Base-by-base conservation (phyloP, 805 yeast genomes). In the Yarrowia phangngaensis region DNA sequence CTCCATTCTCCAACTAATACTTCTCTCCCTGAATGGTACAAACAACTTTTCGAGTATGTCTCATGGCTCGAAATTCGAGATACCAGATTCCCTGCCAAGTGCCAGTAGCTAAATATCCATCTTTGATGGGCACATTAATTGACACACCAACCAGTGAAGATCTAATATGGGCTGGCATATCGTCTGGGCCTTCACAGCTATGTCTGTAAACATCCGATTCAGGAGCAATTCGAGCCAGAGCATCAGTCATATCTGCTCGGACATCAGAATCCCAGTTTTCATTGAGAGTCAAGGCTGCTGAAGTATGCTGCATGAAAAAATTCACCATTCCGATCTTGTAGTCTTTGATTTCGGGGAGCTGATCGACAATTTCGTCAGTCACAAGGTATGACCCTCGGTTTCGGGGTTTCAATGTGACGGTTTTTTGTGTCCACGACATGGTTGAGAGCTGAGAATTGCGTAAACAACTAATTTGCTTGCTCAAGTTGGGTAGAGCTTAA, bases 71-170 rank as follows among this genome's bases (percentile, higher is more conserved):
- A 64, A 85, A 84, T 61, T 84, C 94, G 58, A 84, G 70, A 41
- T 82, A 68, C 71, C 83, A 84, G 31, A 85, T 73, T 0, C 92
- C 94, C 61, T 84, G 94, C 94, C 94, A 85, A 0, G 92, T 84
- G 1, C 94, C 94, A 0, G 80, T 71, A 1, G 80, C 81, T 50
- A 84, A 65, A 24, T 69, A 61, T 1, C 94, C 94, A 57, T 83
- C 75, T 16, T 71, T 61, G 40, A 84, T 83, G 2, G 94, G 94
- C 32, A 84, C 76, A 3, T 76, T 69, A 20, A 84, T 65, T 3
- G 78, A 70, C 6, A 78, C 81, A 14, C 94, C 92, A 8, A 81
- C 72, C 38, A 76, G 45, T 1, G 60, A 51, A 14, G 83, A 71
- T 60, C 83, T 80, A 45, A 80, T 79, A 62, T 84, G 94, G 0